Conservation (phyloP, 441 rosid genomes). For the Mallotus repandus region DNA sequence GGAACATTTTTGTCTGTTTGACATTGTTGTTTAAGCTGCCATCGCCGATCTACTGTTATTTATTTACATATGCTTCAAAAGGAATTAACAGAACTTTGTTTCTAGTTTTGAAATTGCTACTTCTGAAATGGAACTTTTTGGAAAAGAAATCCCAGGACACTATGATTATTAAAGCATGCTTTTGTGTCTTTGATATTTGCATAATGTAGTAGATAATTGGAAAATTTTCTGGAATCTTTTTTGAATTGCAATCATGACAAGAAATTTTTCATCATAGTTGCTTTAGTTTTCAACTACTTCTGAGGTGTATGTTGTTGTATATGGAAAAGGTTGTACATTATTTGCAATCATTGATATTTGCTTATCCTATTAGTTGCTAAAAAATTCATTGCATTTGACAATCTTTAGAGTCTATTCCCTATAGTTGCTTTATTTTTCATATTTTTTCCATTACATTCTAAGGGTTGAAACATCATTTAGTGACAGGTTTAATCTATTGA, state of each 20-base stretch:
- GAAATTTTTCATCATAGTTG: background rate
- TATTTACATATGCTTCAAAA: too few relatives aligned
- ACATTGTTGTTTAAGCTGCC: too few relatives aligned
- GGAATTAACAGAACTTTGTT: background rate
- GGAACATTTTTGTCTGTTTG: too few relatives aligned
- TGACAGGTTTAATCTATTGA: slow-evolving; percentile 6
- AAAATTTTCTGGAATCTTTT: background rate
- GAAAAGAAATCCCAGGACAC: background rate
- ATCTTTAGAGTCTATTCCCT: too few relatives aligned
- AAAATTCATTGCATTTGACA: too few relatives aligned
- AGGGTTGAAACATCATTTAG: background rate
- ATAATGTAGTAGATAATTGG: background rate
- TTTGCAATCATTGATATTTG: background rate
- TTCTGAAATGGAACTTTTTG: background rate
- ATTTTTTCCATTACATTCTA: background rate
- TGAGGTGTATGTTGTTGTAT: background rate
- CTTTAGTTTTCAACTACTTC: background rate
- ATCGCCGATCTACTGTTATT: too few relatives aligned
- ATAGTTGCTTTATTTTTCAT: background rate
- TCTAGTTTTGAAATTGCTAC: background rate
- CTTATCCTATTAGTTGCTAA: background rate
- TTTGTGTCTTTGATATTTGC: background rate
- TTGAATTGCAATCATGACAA: background rate
- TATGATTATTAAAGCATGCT: background rate
- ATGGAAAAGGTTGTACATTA: background rate